Percentiles rank a stretch among this genome's conserved stretches.
Evolutionary conservation across 768 basidiomycete genomes (phyloP).

Genomic region (Russula griseocarnosa): DNA sequence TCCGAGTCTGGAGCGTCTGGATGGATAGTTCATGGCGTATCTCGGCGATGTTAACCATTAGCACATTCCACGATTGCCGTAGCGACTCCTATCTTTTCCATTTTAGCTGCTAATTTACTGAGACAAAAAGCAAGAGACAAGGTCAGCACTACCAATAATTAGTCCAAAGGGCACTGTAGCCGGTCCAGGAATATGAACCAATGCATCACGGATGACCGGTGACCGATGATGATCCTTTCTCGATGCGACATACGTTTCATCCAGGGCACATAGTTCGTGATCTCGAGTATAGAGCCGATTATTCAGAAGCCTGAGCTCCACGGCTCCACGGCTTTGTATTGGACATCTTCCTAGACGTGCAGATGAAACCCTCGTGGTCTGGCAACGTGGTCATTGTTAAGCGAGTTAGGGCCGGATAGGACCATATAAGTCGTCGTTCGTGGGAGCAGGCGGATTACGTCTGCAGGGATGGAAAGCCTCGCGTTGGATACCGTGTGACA

Average conservation of each 20-base stretch:
- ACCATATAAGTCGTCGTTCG: no score
- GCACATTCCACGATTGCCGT: not conserved
- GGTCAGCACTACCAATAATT: no score
- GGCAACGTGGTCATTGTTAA: not conserved
- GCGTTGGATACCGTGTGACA: no score
- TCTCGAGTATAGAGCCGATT: not conserved
- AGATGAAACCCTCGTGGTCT: not conserved
- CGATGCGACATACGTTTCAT: not conserved
- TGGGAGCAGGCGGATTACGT: no score
- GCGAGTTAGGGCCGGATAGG: no score
- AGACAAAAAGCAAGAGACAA: not conserved
- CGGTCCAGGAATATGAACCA: no score
- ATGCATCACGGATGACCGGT: not conserved
- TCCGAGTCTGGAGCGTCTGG: not conserved
- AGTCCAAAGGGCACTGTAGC: no score
- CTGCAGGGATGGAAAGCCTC: no score
- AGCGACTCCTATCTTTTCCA: not conserved
- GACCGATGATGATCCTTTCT: no score
- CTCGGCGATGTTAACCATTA: not conserved
- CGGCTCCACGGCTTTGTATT: no score
- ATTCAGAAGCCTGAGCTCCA: no score
- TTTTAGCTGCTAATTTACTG: not conserved
- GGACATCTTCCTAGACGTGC: no score
- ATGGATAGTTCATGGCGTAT: not conserved
- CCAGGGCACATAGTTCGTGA: not conserved